phyloP scores from a whole-genome alignment of 768 basidiomycete genomes.

The Termitomyces sp. region DNA sequence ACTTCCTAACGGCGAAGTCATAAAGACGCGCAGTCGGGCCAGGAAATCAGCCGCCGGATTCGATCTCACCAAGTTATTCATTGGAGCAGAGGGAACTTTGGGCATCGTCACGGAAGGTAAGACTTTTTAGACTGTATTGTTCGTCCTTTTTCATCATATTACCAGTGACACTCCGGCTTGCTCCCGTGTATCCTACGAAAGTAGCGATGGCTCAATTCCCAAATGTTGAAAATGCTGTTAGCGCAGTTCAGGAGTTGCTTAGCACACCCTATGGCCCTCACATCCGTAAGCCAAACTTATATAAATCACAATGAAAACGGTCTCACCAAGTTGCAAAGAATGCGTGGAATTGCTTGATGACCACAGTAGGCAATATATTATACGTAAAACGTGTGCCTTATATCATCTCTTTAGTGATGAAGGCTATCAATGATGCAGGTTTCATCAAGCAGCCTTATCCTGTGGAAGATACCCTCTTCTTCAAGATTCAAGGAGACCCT shows the following conservation, averaged over 20 bases:
- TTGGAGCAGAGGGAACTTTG: conserved; percentile 86
- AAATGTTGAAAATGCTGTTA: conserved; percentile 69
- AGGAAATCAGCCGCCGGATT: conserved; percentile 87
- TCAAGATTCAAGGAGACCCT: conserved; percentile 84
- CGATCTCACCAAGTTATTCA: conserved; percentile 83
- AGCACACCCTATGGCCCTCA: conserved; percentile 62
- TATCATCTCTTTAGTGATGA: conserved; percentile 53
- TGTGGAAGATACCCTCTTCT: conserved; percentile 76
- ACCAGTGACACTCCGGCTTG: conserved; percentile 74
- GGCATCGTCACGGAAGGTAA: conserved; percentile 86
- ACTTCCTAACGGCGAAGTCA: conserved; percentile 77
- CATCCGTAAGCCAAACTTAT: conserved; percentile 50
- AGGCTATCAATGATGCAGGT: conserved; percentile 67
- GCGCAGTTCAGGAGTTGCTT: conserved; percentile 78
- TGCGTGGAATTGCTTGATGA: conserved; percentile 88
- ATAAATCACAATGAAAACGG: not conserved
- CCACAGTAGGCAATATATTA: conserved; percentile 36
- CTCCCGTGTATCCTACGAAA: conserved; percentile 75
- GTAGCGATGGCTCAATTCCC: conserved; percentile 90
- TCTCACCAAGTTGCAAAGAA: conserved; percentile 35
- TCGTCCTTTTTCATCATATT: not conserved
- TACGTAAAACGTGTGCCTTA: not conserved
- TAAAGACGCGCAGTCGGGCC: conserved; percentile 77
- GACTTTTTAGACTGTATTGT: not conserved
- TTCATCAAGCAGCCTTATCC: conserved; percentile 57